phyloP scores from a whole-genome alignment of 257 asterid species.

The Vinca minor region DNA sequence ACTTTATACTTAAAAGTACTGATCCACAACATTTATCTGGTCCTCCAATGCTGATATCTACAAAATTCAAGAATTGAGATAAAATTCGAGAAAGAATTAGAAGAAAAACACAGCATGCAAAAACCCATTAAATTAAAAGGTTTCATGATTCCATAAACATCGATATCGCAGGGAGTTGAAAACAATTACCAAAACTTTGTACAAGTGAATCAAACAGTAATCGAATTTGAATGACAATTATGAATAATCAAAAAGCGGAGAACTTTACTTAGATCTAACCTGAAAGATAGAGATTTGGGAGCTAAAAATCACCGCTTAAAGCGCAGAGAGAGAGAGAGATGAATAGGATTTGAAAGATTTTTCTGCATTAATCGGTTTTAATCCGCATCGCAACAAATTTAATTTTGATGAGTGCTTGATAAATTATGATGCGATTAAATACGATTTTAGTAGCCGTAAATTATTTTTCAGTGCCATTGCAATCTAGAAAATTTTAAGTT shows the following conservation, averaged over 20 bases:
- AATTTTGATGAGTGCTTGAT: too few species aligned
- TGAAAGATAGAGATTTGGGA: conserved; percentile 4
- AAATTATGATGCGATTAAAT: too few species aligned
- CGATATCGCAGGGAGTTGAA: not conserved
- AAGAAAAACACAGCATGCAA: not conserved
- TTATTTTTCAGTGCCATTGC: too few species aligned
- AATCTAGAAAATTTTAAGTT: too few species aligned
- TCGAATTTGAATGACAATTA: not conserved
- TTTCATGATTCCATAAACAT: not conserved
- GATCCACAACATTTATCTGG: not conserved
- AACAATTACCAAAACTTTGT: too few species aligned
- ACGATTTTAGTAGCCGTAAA: too few species aligned
- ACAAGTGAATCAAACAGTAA: not conserved
- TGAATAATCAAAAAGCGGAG: not conserved
- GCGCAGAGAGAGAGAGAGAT: not conserved
- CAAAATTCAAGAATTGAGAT: not conserved
- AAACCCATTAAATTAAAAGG: too few species aligned
- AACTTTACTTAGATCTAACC: conserved; percentile 15
- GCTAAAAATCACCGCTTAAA: conserved; percentile 4
- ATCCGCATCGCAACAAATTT: too few species aligned
- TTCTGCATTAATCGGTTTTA: too few species aligned
- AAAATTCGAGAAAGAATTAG: not conserved
- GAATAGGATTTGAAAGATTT: conserved; percentile 27
- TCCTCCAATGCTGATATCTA: not conserved
- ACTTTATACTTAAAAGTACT: not conserved